Base-by-base conservation (phyloP, 768 basidiomycete genomes). In the Phallus indusiatus region DNA sequence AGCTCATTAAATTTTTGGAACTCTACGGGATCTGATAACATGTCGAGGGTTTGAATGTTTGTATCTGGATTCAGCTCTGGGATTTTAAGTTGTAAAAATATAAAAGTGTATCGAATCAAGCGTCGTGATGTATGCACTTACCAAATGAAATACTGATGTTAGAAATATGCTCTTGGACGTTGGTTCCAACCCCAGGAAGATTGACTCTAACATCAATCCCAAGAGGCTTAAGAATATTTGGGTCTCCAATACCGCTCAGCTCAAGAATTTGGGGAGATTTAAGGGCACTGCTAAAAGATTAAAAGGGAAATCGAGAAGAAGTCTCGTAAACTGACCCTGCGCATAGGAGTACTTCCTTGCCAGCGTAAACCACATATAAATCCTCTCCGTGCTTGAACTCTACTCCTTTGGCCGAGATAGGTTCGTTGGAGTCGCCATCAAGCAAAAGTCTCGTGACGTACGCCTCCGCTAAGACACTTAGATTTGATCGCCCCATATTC, bases 121-220 rank as follows among this genome's bases (percentile, higher is more conserved):
- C n/a, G n/a, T n/a, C n/a, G n/a, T n/a, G n/a, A n/a, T n/a, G n/a
- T n/a, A n/a, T 42, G 12, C 12, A 42, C 42, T 14, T 11, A 10
- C 42, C 42, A 12, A 12, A 42, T 42, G n/a, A 4, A 42, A 42
- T 42, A n/a, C 14, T 42, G 42, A 12, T 42, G 12, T 12, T n/a
- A 3, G 14, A 42, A 42, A 14, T 5, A 59, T 83, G 76, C 57
- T 80, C 76, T 64, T 78, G 78, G 52, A 77, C 62, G 62, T 88
- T 80, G 65, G 86, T 84, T 11, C 90, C 89, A 0, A 94, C 89
- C 17, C 84, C 85, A 1, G 87, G 86, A 12, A 90, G 78, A 56
- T 88, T 81, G 16, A 86, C 75, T 22, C 81, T 54, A 60, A 75
- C 72, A 7, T 70, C 63, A 35, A 91, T 77, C 10, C 73, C 74